Base-by-base conservation (phyloP, 441 rosid genomes). In the Gossypium trilobum region DNA sequence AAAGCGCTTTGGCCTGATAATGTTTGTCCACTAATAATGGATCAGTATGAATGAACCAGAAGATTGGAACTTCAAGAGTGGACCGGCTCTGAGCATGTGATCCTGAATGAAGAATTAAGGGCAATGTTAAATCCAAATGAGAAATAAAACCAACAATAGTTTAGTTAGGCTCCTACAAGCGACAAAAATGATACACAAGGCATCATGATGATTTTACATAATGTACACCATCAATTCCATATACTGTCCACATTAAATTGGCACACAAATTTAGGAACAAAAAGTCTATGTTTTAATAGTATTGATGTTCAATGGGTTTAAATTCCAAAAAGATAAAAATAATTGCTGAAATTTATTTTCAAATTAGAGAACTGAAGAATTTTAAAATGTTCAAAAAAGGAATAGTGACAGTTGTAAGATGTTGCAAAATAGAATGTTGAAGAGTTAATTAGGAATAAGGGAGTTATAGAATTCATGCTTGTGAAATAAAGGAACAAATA, bases 1-100 rank as follows among this genome's bases (percentile, higher is more conserved):
- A 88, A 75, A 95, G 97, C 16, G 99, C 95, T 77, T 88, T 95
- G 72, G 99, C 92, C 82, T 88, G 98, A 82, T 95, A 90, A 80
- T 92, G 95, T 83, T 87, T 92, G 87, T 95, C 99, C 75, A 95
- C 87, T 77, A 95, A 74, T 64, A 95, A 82, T 16, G 98, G 90
- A 71, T 95, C 98, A 1, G 87, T 88, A 81, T 82, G 85, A 79
- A 95, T 87, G 86, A 92, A 92, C 99, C 99, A 95, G 80, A 95
- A 92, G 74, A 92, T 86, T 27, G 99, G 99, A 81, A 95, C 86
- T 85, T 95, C 99, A 80, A 95, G 88, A 20, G 88, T 93, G 48
- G 98, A 90, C 79, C 95, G 89, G 82, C 92, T 83, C 74, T 88
- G 86, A 77, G 99, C 97, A 81, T 92, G 98, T 73, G 85, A 87